A percentile compares a stretch with the other conserved stretches of the same genome.
Conservation (phyloP, 2,329 filamentous ascomycete genomes). For the Calonectria naviculata region DNA sequence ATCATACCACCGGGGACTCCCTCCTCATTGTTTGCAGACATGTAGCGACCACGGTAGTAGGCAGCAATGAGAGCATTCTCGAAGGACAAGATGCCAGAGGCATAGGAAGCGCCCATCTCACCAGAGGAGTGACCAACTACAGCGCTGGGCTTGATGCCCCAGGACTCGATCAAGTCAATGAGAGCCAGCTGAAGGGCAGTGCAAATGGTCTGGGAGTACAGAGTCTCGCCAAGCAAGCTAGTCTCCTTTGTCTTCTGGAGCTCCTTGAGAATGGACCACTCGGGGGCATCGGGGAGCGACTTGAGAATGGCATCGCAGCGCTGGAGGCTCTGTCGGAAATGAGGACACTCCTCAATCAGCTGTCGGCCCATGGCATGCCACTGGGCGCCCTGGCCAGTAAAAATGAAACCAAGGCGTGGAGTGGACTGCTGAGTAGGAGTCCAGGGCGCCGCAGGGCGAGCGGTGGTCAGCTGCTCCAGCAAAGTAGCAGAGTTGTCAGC, state of each 20-base stretch:
- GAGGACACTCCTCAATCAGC: slow-evolving; percentile 38
- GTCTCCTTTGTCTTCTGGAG: slow-evolving; percentile 44
- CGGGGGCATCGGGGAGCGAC: slow-evolving; percentile 26
- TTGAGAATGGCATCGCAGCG: slow-evolving; percentile 42
- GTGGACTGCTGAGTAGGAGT: slow-evolving; percentile 24
- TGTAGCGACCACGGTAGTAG: slow-evolving; percentile 43
- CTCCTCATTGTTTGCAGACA: slow-evolving; percentile 38
- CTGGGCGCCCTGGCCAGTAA: slow-evolving; percentile 42
- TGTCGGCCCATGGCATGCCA: slow-evolving; percentile 38
- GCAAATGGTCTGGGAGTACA: slow-evolving; percentile 49
- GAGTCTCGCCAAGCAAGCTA: slow-evolving; percentile 30
- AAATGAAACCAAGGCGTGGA: slow-evolving; percentile 36
- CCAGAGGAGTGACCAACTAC: slow-evolving; percentile 56
- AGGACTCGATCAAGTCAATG: slow-evolving; percentile 47
- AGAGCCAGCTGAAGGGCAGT: slow-evolving; percentile 55
- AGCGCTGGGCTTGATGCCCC: slow-evolving; percentile 48
- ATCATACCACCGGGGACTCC: slow-evolving; percentile 50
- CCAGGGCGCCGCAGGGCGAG: slow-evolving; percentile 32
- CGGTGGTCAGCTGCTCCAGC: slow-evolving; percentile 26
- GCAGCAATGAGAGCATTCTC: slow-evolving; percentile 45
- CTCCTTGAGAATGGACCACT: slow-evolving; percentile 45
- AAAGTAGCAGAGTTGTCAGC: slow-evolving; percentile 25
- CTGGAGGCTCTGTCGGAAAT: slow-evolving; percentile 42
- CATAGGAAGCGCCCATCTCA: slow-evolving; percentile 56
- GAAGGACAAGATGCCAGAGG: slow-evolving; percentile 46